These are phyloP conservation scores for Nicotiana noctiflora DNA, from an alignment of 257 asterid genomes.

Conservation along the genomic window DNA sequence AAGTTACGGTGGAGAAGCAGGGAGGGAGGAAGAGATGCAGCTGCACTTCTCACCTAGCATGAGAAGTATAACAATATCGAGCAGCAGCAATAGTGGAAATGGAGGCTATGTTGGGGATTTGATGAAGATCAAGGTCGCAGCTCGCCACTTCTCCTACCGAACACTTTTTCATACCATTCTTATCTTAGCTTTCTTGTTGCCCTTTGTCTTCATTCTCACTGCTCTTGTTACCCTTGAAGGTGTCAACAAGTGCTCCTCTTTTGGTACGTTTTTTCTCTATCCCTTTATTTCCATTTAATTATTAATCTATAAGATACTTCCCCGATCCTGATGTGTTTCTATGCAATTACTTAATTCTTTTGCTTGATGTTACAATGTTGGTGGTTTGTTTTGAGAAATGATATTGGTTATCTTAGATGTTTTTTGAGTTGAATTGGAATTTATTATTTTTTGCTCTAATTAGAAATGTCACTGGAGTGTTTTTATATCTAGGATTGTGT, in stretches of 20 bases:
- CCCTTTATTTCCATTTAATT: neutral
- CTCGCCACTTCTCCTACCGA: conserved; percentile 82
- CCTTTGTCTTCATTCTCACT: conserved; percentile 86
- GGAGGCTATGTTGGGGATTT: conserved; percentile 56
- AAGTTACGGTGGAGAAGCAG: conserved; percentile 27
- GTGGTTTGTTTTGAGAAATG: neutral
- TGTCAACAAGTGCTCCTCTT: conserved; percentile 94
- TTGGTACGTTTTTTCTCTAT: conserved; percentile 39
- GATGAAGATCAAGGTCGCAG: conserved; percentile 92
- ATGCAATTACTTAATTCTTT: neutral
- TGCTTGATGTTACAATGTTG: neutral
- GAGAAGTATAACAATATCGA: conserved; percentile 99
- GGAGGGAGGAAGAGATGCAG: conserved; percentile 73
- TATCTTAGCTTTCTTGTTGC: conserved; percentile 81
- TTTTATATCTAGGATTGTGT: neutral
- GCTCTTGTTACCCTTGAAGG: conserved; percentile 96
- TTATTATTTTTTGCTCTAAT: neutral
- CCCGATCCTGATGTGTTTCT: neutral
- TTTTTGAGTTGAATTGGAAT: neutral
- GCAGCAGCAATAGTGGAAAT: conserved; percentile 44
- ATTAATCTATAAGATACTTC: neutral
- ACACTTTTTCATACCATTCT: conserved; percentile 73
- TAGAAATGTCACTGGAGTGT: neutral
- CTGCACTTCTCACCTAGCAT: conserved; percentile 99
- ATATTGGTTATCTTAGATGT: neutral